Percentiles rank a stretch among this genome's conserved stretches.
Conservation (phyloP, 768 basidiomycete genomes). For the Thelephora ganbajun region DNA sequence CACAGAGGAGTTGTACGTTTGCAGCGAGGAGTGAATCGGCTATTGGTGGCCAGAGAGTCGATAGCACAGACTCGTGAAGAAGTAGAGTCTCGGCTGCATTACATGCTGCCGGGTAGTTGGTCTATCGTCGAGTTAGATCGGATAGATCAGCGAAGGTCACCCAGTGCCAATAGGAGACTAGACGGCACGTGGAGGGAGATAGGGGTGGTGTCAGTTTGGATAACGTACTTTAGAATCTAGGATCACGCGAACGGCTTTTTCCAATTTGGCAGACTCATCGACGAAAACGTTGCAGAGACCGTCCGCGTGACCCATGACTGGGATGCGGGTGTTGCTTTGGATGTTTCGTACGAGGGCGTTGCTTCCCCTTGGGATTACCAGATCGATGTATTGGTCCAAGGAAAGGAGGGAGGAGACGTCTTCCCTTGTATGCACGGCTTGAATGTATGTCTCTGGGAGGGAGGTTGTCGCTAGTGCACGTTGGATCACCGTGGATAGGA, state of each 20-base stretch:
- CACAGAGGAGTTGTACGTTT: slow-evolving; percentile 72
- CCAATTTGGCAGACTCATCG: slow-evolving; percentile 64
- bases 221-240: slow-evolving; percentile 78
- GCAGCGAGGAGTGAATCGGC: slow-evolving; percentile 56
- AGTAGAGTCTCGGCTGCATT: slow-evolving; percentile 87
- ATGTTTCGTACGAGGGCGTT: slow-evolving; percentile 82
- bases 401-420: slow-evolving; percentile 81
- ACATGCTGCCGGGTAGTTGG: slow-evolving; percentile 91
- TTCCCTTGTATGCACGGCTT: slow-evolving; percentile 80
- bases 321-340: slow-evolving; percentile 80
- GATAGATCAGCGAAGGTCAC: not conserved
- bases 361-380: slow-evolving; percentile 94
- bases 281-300: slow-evolving; percentile 86
- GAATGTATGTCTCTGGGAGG: slow-evolving; percentile 72
- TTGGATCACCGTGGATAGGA: slow-evolving; percentile 72
- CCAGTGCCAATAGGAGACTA: no score
- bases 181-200: not conserved
- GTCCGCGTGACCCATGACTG: slow-evolving; percentile 99
- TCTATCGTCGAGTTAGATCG: slow-evolving; percentile 27
- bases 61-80: slow-evolving; percentile 59
- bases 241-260: slow-evolving; percentile 71
- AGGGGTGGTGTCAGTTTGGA: not conserved
- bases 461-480: slow-evolving; percentile 58
- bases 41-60: slow-evolving; percentile 70
- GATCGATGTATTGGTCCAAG: slow-evolving; percentile 86